A percentile compares a stretch with the other conserved stretches of the same genome.
Evolutionary conservation across 148 eudicot genomes (phyloP).

Genomic region (Simmondsia chinensis): DNA sequence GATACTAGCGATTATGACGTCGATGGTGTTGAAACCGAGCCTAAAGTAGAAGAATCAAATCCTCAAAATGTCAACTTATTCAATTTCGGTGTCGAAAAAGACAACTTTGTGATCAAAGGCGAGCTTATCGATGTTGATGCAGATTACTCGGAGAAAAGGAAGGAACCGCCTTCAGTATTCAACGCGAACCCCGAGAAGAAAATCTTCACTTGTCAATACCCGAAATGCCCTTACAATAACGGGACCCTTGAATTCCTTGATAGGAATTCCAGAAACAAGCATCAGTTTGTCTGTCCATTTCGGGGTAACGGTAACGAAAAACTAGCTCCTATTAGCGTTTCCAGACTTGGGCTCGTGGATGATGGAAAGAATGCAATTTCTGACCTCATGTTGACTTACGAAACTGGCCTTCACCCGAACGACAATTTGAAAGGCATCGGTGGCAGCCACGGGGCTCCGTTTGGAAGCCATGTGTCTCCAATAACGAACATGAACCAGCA

Average conservation of each 20-base stretch:
- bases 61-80: too few relatives aligned
- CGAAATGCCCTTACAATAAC: conserved; percentile 43
- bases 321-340: conserved; percentile 10
- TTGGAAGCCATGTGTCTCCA: conserved; percentile 12
- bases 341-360: conserved; percentile 31
- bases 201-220: too few relatives aligned
- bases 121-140: background rate
- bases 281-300: conserved; percentile 34
- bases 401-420: conserved; percentile 7
- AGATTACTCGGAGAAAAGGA: background rate
- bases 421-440: conserved; percentile 13
- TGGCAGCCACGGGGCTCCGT: conserved; percentile 7
- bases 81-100: background rate
- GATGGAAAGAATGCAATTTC: conserved; percentile 34
- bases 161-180: background rate
- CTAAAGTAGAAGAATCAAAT: background rate
- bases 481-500: conserved; percentile 8
- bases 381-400: conserved; percentile 31
- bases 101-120: background rate
- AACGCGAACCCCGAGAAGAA: too few relatives aligned
- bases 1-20: background rate
- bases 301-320: conserved; percentile 9
- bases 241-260: conserved; percentile 33
- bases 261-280: conserved; percentile 42
- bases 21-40: background rate